Evolutionary conservation across 2,329 filamentous ascomycete genomes (phyloP).

Genomic region (Ilyonectria mors-panacis): DNA sequence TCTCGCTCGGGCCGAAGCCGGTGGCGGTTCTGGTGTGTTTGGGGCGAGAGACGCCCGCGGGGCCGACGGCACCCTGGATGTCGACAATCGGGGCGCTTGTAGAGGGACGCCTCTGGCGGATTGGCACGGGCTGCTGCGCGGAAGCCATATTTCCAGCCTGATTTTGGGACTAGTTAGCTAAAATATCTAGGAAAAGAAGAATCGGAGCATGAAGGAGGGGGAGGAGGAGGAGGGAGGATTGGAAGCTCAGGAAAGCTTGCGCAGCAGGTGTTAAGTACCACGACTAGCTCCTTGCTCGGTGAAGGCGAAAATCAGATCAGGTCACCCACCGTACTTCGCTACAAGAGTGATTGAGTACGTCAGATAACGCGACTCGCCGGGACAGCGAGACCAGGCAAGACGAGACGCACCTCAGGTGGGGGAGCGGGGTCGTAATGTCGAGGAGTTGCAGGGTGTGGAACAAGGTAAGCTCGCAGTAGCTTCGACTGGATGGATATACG

Average conservation of each 20-base stretch:
- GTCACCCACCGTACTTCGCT: conserved; percentile 47
- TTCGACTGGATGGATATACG: conserved; percentile 33
- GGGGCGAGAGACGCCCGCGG: conserved; percentile 85
- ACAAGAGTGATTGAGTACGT: conserved; percentile 44
- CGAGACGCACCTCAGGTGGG: conserved; percentile 45
- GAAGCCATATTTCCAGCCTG: conserved; percentile 50
- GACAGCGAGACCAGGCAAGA: conserved; percentile 34
- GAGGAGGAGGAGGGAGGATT: conserved; percentile 31
- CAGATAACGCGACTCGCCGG: conserved; percentile 46
- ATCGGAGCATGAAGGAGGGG: conserved; percentile 21
- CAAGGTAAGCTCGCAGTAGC: conserved; percentile 46
- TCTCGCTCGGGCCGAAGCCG: conserved; percentile 90
- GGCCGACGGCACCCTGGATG: conserved; percentile 88
- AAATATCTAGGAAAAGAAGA: conserved; percentile 18
- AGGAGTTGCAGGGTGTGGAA: conserved; percentile 28
- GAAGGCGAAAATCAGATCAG: conserved; percentile 47
- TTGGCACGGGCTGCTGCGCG: conserved; percentile 59
- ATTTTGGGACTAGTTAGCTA: conserved; percentile 36
- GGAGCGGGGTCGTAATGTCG: conserved; percentile 42
- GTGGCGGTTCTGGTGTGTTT: conserved; percentile 99
- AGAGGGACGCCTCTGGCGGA: conserved; percentile 85
- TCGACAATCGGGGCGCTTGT: conserved; percentile 87
- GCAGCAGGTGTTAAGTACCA: conserved; percentile 40
- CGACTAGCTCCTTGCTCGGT: conserved; percentile 31
- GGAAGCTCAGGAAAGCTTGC: conserved; percentile 21